Evolutionary conservation across 768 basidiomycete genomes (phyloP), one percentile per base, ranked within the genome.

Genomic region (Macrolepiota dolichaula): DNA sequence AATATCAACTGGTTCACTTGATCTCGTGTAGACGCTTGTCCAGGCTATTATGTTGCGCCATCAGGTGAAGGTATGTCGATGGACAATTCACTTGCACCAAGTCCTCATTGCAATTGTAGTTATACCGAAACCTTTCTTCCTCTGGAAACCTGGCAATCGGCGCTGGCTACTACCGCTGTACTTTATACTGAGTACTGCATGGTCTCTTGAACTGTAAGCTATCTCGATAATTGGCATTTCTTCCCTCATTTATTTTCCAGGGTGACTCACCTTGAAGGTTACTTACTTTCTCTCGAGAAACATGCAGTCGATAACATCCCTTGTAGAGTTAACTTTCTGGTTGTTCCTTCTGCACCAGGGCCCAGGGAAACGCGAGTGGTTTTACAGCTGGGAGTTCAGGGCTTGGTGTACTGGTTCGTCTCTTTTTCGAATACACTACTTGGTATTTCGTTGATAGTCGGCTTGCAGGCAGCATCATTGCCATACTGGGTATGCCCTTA

Each of bases 231-330:
- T 37, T 37, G 38, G 49, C 36, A 47, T 56, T 55, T 55, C n/a
- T 42, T 32, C 25, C 19, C 37, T 44, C 40, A 42, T 65, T 52
- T 49, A 25, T 40, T 32, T 10, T 49, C 10, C 62, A 92, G 90
- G 13, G 80, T 90, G 38, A 91, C 92, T 1, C 91, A 93, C 72
- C 81, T 93, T 29, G 91, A 94, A 85, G 90, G 90, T 85, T 65
- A 57, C 66, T 55, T 17, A 4, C 22, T 46, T 37, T 29, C 27
- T 40, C 35, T 42, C 22, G 12, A 51, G 36, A 19, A 29, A 22
- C 10, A 13, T 36, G 40, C 24, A 10, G 36, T 40, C 38, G 59
- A 12, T 46, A 22, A 25, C 47, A 56, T 59, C 38, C 56, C 50
- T 32, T 29, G 25, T 70, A 91, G 91, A 92, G 69, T 79, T 93